Conservation (phyloP, 139 green algal species). For the Edaphochlamys debaryana region DNA sequence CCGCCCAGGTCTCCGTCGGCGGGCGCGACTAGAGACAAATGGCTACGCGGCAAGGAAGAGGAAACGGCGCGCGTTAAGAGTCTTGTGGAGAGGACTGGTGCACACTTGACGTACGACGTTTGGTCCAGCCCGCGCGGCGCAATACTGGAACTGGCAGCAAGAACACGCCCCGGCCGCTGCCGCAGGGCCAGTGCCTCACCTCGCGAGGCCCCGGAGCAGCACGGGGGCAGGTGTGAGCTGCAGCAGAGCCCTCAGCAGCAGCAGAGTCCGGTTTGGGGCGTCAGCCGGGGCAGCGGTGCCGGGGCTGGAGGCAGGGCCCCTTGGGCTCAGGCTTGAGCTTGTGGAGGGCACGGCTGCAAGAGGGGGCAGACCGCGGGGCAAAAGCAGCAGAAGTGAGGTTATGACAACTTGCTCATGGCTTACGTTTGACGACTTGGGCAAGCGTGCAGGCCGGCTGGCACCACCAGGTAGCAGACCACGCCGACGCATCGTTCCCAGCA, state of each 20-base stretch:
- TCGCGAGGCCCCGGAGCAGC: background rate
- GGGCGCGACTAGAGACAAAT: constrained; percentile 58
- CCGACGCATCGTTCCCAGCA: too few relatives aligned
- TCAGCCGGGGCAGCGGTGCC: background rate
- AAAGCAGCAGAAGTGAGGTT: background rate
- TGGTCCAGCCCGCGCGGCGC: too few relatives aligned
- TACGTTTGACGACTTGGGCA: too few relatives aligned
- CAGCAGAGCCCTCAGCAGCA: constrained; percentile 7
- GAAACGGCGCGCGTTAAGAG: background rate
- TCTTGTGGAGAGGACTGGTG: background rate
- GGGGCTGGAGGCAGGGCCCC: background rate
- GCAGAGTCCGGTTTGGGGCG: background rate
- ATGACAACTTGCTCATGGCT: background rate
- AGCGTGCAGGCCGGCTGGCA: background rate
- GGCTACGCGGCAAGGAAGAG: constrained; percentile 20
- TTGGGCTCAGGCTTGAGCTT: too few relatives aligned
- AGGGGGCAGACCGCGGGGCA: too few relatives aligned
- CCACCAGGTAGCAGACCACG: background rate
- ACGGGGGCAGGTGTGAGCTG: constrained; percentile 19
- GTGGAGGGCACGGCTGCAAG: background rate
- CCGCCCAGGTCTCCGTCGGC: background rate
- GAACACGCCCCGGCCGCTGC: background rate
- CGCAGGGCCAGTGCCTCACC: background rate
- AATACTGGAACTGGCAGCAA: background rate
- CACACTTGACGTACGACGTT: too few relatives aligned